These are phyloP conservation scores for Salix viminalis DNA, from an alignment of 345 rosid species.

Conservation along the genomic window DNA sequence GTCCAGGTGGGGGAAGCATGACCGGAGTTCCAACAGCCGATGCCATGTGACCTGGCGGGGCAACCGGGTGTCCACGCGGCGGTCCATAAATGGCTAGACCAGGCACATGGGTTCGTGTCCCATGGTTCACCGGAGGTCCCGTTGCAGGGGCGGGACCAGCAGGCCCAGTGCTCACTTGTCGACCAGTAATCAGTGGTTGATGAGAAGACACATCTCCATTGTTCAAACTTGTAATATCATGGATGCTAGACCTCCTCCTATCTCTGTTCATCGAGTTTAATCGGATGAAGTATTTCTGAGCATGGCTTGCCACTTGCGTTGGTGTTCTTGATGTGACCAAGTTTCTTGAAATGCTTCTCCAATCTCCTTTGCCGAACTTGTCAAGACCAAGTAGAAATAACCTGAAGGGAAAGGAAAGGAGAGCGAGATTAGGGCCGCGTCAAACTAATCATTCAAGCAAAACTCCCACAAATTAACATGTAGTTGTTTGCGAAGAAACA, in stretches of 20 bases:
- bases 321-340: constrained; percentile 88
- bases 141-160: constrained; percentile 8
- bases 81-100: constrained; percentile 71
- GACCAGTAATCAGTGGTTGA: constrained; percentile 66
- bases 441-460: too few relatives aligned
- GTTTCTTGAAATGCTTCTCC: constrained; percentile 96
- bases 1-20: constrained; percentile 65
- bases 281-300: constrained; percentile 85
- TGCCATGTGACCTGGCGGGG: constrained; percentile 62
- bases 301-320: constrained; percentile 95
- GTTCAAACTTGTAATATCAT: constrained; percentile 76
- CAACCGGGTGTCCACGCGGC: constrained; percentile 66
- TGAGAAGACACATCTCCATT: constrained; percentile 42
- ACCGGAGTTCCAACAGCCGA: constrained; percentile 89
- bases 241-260: constrained; percentile 84
- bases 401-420: constrained; percentile 33
- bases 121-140: constrained; percentile 43
- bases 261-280: constrained; percentile 82
- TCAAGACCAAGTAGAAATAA: constrained; percentile 80
- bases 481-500: neutral
- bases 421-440: neutral
- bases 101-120: constrained; percentile 47
- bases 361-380: constrained; percentile 94
- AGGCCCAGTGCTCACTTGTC: constrained; percentile 39
- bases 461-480: neutral